Conservation (phyloP, 2,329 filamentous ascomycete species). For the Exophiala oligosperma region DNA sequence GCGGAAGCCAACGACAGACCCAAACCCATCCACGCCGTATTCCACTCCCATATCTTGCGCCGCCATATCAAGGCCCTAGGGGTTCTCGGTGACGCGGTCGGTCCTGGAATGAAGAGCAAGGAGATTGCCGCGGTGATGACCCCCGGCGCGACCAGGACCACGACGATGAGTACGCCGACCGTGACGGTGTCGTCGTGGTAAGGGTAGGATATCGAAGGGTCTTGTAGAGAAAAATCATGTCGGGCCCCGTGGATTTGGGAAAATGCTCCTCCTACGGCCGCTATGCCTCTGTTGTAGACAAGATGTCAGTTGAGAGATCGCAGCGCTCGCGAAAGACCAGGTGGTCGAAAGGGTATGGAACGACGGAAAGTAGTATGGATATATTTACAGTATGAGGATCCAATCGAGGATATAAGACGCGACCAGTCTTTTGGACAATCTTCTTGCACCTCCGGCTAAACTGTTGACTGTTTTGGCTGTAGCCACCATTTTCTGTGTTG, state of each 20-base stretch:
- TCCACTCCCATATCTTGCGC: slow-evolving; percentile 87
- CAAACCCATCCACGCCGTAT: slow-evolving; percentile 81
- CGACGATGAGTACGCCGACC: slow-evolving; percentile 63
- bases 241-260: slow-evolving; percentile 55
- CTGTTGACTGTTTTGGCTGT: slow-evolving; percentile 15
- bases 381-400: slow-evolving; percentile 60
- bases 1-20: slow-evolving; percentile 69
- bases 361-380: not conserved
- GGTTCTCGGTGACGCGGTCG: slow-evolving; percentile 62
- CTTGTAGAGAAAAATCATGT: slow-evolving; percentile 62
- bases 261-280: slow-evolving; percentile 60
- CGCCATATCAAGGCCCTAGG: slow-evolving; percentile 69
- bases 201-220: slow-evolving; percentile 79
- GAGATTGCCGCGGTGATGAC: slow-evolving; percentile 68
- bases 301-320: not conserved
- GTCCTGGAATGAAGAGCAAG: slow-evolving; percentile 70
- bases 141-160: slow-evolving; percentile 64
- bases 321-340: too few species aligned
- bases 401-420: slow-evolving; percentile 73
- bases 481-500: slow-evolving; percentile 18
- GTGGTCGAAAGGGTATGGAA: not conserved
- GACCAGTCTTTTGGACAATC: slow-evolving; percentile 53
- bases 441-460: slow-evolving; percentile 21
- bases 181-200: slow-evolving; percentile 72
- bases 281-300: slow-evolving; percentile 48